Conservation (phyloP, 306 rosid species). For the Echinosophora koreensis region DNA sequence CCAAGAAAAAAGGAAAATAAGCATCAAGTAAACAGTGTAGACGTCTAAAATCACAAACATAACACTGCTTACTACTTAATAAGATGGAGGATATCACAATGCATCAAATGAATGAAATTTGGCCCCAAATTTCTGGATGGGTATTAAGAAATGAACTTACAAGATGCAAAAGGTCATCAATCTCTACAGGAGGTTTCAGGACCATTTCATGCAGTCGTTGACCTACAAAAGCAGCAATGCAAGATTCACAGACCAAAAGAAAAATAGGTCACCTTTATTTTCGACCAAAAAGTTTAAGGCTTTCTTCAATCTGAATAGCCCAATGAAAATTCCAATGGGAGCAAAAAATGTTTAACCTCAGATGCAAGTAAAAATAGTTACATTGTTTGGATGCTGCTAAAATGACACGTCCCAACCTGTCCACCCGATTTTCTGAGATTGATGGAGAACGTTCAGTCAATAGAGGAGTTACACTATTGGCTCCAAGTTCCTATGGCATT, state of each 20-base stretch:
- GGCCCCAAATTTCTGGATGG: conserved; percentile 10
- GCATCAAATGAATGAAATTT: conserved; percentile 10
- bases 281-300: conserved; percentile 5
- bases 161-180: conserved; percentile 60
- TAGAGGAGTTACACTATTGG: conserved; percentile 85
- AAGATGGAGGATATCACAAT: conserved; percentile 33
- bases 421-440: conserved; percentile 76
- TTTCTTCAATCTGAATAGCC: conserved; percentile 14
- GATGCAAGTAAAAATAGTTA: conserved; percentile 45
- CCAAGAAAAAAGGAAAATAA: conserved; percentile 13
- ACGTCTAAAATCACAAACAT: conserved; percentile 29
- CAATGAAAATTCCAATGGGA: conserved; percentile 27
- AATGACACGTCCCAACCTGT: conserved; percentile 84
- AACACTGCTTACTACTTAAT: conserved; percentile 23
- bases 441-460: conserved; percentile 87
- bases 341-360: conserved; percentile 26
- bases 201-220: conserved; percentile 89
- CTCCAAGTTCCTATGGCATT: conserved; percentile 86
- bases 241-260: conserved; percentile 17
- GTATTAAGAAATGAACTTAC: conserved; percentile 62
- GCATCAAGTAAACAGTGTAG: conserved; percentile 2
- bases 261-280: conserved; percentile 17
- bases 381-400: conserved; percentile 96
- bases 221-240: conserved; percentile 57
- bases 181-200: conserved; percentile 67